These are phyloP conservation scores for Ceriops zippeliana DNA, from an alignment of 345 rosid species.

Conservation along the genomic window DNA sequence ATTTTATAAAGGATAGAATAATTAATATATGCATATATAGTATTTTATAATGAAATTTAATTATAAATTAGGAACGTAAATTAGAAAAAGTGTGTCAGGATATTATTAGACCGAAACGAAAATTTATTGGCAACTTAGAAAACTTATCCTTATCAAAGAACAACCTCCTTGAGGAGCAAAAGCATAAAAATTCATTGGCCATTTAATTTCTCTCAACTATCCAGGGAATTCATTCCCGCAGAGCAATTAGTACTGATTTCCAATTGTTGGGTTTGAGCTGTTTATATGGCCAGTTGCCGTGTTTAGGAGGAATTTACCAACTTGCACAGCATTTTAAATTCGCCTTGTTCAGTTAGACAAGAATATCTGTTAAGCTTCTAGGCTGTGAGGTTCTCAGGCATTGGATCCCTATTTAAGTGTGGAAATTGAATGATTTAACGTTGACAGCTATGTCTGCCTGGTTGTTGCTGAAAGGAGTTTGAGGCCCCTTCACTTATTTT, in stretches of 20 bases:
- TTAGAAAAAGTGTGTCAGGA: too few relatives aligned
- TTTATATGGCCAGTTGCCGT: constrained; percentile 13
- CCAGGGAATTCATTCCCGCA: constrained; percentile 2
- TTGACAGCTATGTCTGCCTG: constrained; percentile 10
- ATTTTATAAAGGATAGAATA: too few relatives aligned
- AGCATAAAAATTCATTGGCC: constrained; percentile 12
- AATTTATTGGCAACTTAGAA: too few relatives aligned
- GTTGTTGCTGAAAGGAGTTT: constrained; percentile 18
- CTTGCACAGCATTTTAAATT: constrained; percentile 3
- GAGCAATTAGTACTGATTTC: neutral
- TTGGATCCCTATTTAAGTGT: neutral
- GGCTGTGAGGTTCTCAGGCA: constrained; percentile 12
- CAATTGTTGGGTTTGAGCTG: constrained; percentile 8
- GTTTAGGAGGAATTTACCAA: constrained; percentile 18
- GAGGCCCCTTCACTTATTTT: constrained; percentile 8
- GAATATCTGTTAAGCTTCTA: neutral
- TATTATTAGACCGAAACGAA: too few relatives aligned
- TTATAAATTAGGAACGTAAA: too few relatives aligned
- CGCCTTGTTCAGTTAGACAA: neutral
- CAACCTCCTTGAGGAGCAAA: constrained; percentile 1
- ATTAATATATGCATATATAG: too few relatives aligned
- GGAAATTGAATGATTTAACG: constrained; percentile 3
- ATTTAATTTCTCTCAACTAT: constrained; percentile 1
- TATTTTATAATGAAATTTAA: too few relatives aligned
- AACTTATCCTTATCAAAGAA: too few relatives aligned